Conservation (phyloP, 345 rosid genomes). For the Eutrema heterophyllum region DNA sequence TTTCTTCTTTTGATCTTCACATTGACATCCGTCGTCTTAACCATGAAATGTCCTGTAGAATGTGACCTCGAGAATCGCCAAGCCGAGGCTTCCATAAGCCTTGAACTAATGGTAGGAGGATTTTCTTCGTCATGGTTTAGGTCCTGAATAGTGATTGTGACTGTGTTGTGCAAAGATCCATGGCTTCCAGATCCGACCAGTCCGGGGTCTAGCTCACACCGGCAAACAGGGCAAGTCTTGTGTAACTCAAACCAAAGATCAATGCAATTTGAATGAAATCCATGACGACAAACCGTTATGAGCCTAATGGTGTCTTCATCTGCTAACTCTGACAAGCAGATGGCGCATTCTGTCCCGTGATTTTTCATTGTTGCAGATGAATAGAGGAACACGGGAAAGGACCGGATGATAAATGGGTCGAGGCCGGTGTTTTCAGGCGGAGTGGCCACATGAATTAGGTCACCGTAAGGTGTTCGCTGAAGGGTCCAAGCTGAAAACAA, state of each 20-base stretch:
- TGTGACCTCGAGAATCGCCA: constrained; percentile 54
- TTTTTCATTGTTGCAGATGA: constrained; percentile 41
- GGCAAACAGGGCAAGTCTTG: constrained; percentile 90
- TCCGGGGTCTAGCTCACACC: constrained; percentile 52
- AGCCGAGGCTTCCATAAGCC: constrained; percentile 9
- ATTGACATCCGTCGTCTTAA: constrained; percentile 16
- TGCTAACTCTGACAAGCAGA: constrained; percentile 70
- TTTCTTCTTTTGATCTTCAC: constrained; percentile 15
- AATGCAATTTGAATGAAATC: constrained; percentile 71
- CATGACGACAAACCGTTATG: constrained; percentile 67
- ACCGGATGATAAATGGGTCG: constrained; percentile 44
- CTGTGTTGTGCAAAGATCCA: constrained; percentile 13
- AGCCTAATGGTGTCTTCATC: constrained; percentile 66
- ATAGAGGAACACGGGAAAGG: constrained; percentile 56
- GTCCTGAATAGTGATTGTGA: constrained; percentile 26
- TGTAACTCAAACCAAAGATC: constrained; percentile 82
- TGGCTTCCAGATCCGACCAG: constrained; percentile 20
- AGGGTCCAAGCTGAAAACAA: constrained; percentile 38
- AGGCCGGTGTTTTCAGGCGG: constrained; percentile 40
- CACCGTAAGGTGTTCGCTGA: constrained; percentile 37
- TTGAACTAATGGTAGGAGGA: constrained; percentile 26
- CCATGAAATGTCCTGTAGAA: constrained; percentile 74
- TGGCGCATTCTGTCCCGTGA: constrained; percentile 65
- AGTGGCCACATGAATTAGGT: constrained; percentile 10
- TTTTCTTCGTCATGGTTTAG: constrained; percentile 27